Evolutionary conservation across 2,329 filamentous ascomycete genomes (phyloP).

Genomic region (Cercospora sojina): DNA sequence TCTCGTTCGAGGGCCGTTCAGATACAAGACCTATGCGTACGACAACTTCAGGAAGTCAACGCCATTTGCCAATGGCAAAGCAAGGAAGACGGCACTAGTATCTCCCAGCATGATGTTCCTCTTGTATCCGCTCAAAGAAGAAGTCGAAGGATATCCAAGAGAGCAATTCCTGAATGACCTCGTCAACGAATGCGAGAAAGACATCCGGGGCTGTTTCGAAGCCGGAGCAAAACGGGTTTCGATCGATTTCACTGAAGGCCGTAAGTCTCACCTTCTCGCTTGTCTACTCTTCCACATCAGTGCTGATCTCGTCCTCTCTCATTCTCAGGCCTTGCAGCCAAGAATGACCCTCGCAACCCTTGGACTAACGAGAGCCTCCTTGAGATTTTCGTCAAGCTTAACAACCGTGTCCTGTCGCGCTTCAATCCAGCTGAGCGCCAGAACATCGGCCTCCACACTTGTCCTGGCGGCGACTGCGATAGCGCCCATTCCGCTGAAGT

Average conservation of each 20-base stretch:
- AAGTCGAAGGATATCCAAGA: neutral
- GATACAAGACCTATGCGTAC: neutral
- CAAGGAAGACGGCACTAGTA: neutral
- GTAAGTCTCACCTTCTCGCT: neutral
- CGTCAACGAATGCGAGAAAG: neutral
- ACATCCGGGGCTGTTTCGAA: neutral
- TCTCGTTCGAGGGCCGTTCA: neutral
- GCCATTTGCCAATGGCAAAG: neutral
- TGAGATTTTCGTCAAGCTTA: neutral
- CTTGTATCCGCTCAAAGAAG: neutral
- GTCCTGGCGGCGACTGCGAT: neutral
- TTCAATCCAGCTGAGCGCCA: neutral
- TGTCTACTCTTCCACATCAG: neutral
- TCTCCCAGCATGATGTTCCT: neutral
- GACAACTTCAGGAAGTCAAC: neutral
- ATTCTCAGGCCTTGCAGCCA: neutral
- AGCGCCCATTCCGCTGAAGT: neutral
- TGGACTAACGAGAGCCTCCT: neutral
- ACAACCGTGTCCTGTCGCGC: neutral
- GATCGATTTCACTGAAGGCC: neutral
- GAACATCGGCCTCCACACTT: neutral
- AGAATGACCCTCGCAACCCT: neutral
- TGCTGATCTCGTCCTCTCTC: neutral
- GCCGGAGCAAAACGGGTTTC: neutral
- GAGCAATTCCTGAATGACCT: neutral